These are phyloP conservation scores for Orobanche coerulescens DNA, from an alignment of 257 asterid genomes.

Conservation along the genomic window DNA sequence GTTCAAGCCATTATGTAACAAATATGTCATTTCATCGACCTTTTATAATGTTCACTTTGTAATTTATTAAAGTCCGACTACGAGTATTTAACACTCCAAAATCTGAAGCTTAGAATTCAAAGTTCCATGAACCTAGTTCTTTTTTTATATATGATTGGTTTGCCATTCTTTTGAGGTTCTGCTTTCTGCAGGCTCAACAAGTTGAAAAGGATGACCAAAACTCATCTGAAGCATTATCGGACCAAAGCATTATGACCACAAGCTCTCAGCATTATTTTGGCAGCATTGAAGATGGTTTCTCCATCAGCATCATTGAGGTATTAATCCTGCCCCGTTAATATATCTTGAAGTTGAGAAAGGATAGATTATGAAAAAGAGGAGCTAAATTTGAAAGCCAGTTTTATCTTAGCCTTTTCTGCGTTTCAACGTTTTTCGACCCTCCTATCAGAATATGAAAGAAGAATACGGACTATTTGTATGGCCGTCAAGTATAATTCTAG, in stretches of 20 bases:
- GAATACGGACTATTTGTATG: conserved; percentile 90
- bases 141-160: conserved; percentile 15
- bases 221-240: conserved; percentile 20
- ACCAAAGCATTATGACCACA: conserved; percentile 48
- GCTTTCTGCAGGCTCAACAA: conserved; percentile 23
- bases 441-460: conserved; percentile 75
- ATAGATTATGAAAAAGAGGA: background rate
- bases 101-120: background rate
- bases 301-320: conserved; percentile 64
- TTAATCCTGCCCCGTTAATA: conserved; percentile 1
- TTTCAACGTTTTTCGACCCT: background rate
- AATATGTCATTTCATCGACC: background rate
- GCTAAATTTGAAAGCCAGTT: background rate
- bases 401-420: background rate
- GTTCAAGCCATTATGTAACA: background rate
- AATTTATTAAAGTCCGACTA: background rate
- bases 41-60: background rate
- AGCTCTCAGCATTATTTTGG: conserved; percentile 52
- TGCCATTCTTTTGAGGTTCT: conserved; percentile 19
- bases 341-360: background rate
- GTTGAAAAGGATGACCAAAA: conserved; percentile 15
- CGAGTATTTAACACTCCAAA: background rate
- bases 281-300: conserved; percentile 37
- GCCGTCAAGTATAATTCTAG: conserved; percentile 87
- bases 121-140: background rate